Evolutionary conservation across 495 filamentous ascomycete genomes (phyloP), one percentile per base, ranked within the genome.

Genomic region (Amorphotheca resinae): DNA sequence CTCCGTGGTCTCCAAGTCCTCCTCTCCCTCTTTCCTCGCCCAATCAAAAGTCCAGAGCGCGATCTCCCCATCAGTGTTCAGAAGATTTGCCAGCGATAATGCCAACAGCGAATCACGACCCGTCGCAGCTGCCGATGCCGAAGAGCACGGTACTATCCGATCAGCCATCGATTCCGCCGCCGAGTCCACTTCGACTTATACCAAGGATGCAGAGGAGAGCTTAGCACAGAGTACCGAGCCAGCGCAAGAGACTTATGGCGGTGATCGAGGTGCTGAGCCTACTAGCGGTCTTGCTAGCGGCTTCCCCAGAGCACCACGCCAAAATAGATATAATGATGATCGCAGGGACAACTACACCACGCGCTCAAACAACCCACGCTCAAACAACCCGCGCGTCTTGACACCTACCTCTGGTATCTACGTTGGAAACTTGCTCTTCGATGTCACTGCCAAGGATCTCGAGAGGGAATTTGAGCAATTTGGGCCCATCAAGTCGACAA

Each of bases 381-480:
- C n/a, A n/a, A n/a, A n/a, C n/a, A n/a, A n/a, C n/a, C n/a, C n/a
- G n/a, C 43, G 38, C 38, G 17, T 18, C 8, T 14, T 41, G 12
- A 18, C 53, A 26, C 42, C 62, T 22, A 50, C 49, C 33, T 54
- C 64, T 38, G 72, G 64, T 6, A 44, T 93, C 36, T 95, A 86
- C 54, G 54, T 95, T 49, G 83, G 83, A 26, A 98, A 98, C 64
- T 59, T 98, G 16, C 79, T 81, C 54, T 98, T 82, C 55, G 87
- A 93, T 60, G 70, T 84, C 15, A 83, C 77, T 12, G 76, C 76
- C 2, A 68, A 76, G 15, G 81, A 91, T 60, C 56, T 95, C 30
- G 61, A 67, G 49, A 67, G 72, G 39, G 71, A 80, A 11, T 82
- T 88, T 46, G 60, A 65, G 43, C 69, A 75, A 40, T 87, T 70